phyloP scores from a whole-genome alignment of 1,284 basidiomycete genomes.

The Baeospora myosura region DNA sequence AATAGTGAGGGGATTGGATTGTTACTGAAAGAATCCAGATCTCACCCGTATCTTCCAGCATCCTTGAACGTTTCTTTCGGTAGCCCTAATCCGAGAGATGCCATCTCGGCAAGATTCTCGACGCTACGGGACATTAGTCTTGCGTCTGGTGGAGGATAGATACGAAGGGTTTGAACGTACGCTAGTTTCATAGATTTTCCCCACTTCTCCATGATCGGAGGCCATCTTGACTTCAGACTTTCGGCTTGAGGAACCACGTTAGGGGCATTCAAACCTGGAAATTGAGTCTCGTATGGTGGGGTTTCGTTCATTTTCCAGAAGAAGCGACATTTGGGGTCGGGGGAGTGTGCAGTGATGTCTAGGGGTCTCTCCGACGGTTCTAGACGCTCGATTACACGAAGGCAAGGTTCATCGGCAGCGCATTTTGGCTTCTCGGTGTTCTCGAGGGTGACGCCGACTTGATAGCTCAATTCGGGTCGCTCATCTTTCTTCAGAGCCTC shows the following conservation, averaged over 20 bases:
- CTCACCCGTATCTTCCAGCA: slow-evolving; percentile 77
- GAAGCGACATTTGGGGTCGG: slow-evolving; percentile 90
- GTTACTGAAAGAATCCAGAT: slow-evolving; percentile 7
- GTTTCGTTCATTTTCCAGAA: slow-evolving; percentile 81
- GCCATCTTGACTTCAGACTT: slow-evolving; percentile 56
- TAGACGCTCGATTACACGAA: slow-evolving; percentile 63
- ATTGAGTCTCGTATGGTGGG: slow-evolving; percentile 73
- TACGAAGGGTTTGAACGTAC: slow-evolving; percentile 38
- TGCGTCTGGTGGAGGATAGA: slow-evolving; percentile 1
- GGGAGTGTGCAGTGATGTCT: slow-evolving; percentile 69
- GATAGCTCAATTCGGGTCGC: slow-evolving; percentile 70
- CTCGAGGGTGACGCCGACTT: slow-evolving; percentile 84
- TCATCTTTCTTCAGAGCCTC: slow-evolving; percentile 65
- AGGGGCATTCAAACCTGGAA: slow-evolving; percentile 65
- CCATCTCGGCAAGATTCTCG: slow-evolving; percentile 75
- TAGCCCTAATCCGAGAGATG: slow-evolving; percentile 73
- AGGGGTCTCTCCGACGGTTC: slow-evolving; percentile 74
- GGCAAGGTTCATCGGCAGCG: slow-evolving; percentile 67
- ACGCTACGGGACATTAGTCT: slow-evolving; percentile 42
- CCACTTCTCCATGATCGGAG: slow-evolving; percentile 71
- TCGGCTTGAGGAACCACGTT: slow-evolving; percentile 70
- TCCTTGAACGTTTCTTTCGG: slow-evolving; percentile 60
- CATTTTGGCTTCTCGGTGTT: slow-evolving; percentile 92
- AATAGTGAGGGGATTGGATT: slow-evolving; percentile 1
- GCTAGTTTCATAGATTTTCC: slow-evolving; percentile 79